Conservation (phyloP, 202 grass and related monocot species). For the Zoysia matrella region DNA sequence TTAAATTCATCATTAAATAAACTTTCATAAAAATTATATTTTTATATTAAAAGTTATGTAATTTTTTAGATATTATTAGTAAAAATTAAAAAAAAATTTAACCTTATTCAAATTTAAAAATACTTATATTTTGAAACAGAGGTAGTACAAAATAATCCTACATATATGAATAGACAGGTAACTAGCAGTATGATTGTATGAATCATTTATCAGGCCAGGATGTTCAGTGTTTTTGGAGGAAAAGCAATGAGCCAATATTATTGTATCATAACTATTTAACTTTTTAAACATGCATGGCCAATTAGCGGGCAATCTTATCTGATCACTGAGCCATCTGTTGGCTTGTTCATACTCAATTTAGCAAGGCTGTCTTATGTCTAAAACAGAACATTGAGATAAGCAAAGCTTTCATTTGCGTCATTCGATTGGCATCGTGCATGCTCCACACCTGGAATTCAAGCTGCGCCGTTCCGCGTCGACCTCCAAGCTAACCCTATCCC, state of each 20-base stretch:
- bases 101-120: too few species aligned
- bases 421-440: neutral
- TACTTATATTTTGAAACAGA: too few species aligned
- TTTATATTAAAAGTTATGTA: too few species aligned
- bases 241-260: neutral
- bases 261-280: neutral
- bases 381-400: neutral
- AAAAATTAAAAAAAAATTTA: too few species aligned
- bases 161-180: neutral
- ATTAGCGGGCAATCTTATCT: neutral
- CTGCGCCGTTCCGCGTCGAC: constrained; percentile 55
- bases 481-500: constrained; percentile 59
- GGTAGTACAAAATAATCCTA: neutral
- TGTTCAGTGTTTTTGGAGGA: neutral
- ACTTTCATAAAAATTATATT: too few species aligned
- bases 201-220: neutral
- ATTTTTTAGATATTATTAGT: too few species aligned
- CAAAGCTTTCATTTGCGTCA: neutral
- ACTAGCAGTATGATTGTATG: neutral
- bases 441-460: constrained; percentile 74
- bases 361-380: neutral
- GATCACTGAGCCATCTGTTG: neutral
- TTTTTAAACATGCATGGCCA: neutral
- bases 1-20: too few species aligned
- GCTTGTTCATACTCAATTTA: too few species aligned